A percentile compares a stretch with the other conserved stretches of the same genome.
These are phyloP conservation scores for Starmera amethionina DNA, from an alignment of 805 yeast genomes.

Conservation along the genomic window DNA sequence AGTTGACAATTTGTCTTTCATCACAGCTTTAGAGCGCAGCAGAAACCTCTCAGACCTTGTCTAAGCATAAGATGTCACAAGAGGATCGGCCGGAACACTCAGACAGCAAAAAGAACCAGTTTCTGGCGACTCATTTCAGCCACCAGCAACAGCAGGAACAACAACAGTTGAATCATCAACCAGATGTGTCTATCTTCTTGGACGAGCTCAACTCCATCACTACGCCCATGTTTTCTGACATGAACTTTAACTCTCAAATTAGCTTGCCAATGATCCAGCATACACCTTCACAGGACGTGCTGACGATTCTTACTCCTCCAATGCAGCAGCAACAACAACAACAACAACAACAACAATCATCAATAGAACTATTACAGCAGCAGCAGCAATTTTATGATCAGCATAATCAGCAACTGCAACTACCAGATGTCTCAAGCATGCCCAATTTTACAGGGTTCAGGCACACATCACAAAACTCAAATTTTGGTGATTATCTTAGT, in stretches of 20 bases:
- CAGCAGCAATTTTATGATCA: no score
- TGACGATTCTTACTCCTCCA: neutral
- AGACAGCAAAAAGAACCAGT: slow-evolving; percentile 1
- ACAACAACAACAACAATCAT: neutral
- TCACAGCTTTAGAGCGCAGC: neutral
- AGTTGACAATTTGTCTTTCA: neutral
- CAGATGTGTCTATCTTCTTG: slow-evolving; percentile 8
- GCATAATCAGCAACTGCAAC: no score
- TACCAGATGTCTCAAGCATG: no score
- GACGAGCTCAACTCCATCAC: slow-evolving; percentile 9
- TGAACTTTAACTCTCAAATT: no score
- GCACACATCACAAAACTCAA: no score
- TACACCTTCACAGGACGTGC: neutral
- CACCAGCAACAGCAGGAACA: neutral
- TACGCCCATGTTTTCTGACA: slow-evolving; percentile 3
- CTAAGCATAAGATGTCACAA: neutral
- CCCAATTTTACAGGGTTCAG: no score
- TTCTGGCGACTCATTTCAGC: neutral
- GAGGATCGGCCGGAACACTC: neutral
- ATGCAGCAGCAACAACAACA: neutral
- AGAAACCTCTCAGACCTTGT: no score
- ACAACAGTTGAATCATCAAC: neutral
- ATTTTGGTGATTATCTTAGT: slow-evolving; percentile 2
- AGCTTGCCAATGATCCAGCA: no score
- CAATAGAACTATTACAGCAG: no score